Percentiles rank a stretch among this genome's conserved stretches.
phyloP scores from a whole-genome alignment of 495 filamentous ascomycete species.

The Aspergillus mulundensis region DNA sequence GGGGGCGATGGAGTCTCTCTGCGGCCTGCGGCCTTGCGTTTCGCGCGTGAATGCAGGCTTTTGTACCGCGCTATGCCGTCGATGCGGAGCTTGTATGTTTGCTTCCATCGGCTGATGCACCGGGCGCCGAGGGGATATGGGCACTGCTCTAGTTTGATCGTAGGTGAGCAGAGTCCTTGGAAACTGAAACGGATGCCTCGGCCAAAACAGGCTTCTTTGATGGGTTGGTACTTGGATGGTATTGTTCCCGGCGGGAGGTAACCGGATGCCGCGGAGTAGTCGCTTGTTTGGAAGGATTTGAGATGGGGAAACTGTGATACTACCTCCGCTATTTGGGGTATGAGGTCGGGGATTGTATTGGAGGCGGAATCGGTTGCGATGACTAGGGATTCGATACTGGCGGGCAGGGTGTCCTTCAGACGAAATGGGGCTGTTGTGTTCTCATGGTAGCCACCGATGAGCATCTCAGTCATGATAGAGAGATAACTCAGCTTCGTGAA shows the following conservation, averaged over 20 bases:
- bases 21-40: neutral
- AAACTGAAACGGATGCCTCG: neutral
- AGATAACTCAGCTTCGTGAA: neutral
- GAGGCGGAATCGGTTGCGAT: neutral
- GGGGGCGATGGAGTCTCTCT: neutral
- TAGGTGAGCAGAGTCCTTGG: neutral
- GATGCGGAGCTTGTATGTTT: neutral
- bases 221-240: neutral
- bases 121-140: slow-evolving; percentile 1
- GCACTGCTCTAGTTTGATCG: neutral
- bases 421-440: neutral
- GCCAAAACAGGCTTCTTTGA: neutral
- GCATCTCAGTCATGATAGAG: neutral
- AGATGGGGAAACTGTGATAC: neutral
- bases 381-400: neutral
- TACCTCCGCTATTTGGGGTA: neutral
- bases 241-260: neutral
- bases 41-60: neutral
- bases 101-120: neutral
- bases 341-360: neutral
- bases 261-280: neutral
- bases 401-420: neutral
- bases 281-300: neutral
- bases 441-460: neutral
- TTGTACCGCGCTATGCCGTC: neutral